Percentiles rank a stretch among this genome's conserved stretches.
Evolutionary conservation across 768 basidiomycete genomes (phyloP).

Genomic region (Russula sp.): DNA sequence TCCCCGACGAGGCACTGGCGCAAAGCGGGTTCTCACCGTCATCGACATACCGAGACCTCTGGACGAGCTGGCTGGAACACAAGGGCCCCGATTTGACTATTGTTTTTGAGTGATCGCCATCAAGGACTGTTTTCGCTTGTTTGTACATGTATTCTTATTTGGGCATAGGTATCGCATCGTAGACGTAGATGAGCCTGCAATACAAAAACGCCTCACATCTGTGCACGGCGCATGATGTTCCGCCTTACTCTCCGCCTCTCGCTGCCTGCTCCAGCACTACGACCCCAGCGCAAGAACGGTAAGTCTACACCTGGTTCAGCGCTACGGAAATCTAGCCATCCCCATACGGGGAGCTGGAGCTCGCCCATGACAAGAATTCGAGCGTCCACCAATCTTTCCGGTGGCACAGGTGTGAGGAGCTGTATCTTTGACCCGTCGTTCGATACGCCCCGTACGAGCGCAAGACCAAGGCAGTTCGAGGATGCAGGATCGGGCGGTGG

Average conservation of each 20-base stretch:
- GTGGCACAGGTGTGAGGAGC: conserved; percentile 74
- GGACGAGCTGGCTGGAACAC: conserved; percentile 41
- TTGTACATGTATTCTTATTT: conserved; percentile 20
- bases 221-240: conserved; percentile 83
- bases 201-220: conserved; percentile 46
- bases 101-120: conserved; percentile 35
- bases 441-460: conserved; percentile 56
- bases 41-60: conserved; percentile 39
- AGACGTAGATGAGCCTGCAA: neutral
- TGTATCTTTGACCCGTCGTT: conserved; percentile 47
- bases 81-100: conserved; percentile 40
- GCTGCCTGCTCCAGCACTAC: conserved; percentile 65
- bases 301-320: conserved; percentile 49
- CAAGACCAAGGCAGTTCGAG: conserved; percentile 73
- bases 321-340: conserved; percentile 69
- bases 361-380: conserved; percentile 79
- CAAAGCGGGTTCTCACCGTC: conserved; percentile 27
- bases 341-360: conserved; percentile 83
- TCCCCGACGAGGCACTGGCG: conserved; percentile 42
- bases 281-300: conserved; percentile 80
- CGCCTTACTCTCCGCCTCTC: conserved; percentile 72
- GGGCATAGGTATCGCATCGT: neutral
- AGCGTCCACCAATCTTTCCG: conserved; percentile 41
- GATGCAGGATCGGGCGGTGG: conserved; percentile 53
- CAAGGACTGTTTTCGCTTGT: neutral